phyloP scores from a whole-genome alignment of 164 flowering plant species.

The Paratinospora sagittata region DNA sequence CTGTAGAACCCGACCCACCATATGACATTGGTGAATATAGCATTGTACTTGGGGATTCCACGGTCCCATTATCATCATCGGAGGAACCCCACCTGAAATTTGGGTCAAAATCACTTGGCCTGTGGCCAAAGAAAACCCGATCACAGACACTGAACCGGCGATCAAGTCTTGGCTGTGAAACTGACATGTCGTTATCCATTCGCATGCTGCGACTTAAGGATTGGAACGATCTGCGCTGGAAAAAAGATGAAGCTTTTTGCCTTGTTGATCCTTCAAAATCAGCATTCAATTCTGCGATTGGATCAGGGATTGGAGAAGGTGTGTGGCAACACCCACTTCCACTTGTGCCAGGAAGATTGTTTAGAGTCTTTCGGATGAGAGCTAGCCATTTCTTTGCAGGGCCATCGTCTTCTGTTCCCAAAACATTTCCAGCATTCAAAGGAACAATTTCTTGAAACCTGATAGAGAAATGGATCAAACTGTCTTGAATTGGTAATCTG shows the following conservation, averaged over 20 bases:
- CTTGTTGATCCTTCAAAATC: slow-evolving; percentile 58
- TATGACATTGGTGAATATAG: slow-evolving; percentile 33
- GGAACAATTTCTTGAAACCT: slow-evolving; percentile 43
- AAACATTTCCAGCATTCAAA: slow-evolving; percentile 34
- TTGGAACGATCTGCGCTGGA: slow-evolving; percentile 47
- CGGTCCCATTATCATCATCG: slow-evolving; percentile 37
- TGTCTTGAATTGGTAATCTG: slow-evolving; percentile 1
- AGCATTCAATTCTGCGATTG: slow-evolving; percentile 28
- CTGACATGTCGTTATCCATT: slow-evolving; percentile 38
- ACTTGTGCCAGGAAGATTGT: slow-evolving; percentile 33
- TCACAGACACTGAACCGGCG: slow-evolving; percentile 48
- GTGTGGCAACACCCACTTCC: slow-evolving; percentile 28
- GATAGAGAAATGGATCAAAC: slow-evolving; percentile 1
- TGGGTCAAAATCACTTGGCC: slow-evolving; percentile 39
- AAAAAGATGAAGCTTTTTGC: slow-evolving; percentile 53
- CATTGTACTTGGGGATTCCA: slow-evolving; percentile 37
- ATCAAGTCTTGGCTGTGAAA: slow-evolving; percentile 36
- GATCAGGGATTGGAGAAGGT: slow-evolving; percentile 33
- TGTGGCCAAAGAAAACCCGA: slow-evolving; percentile 36
- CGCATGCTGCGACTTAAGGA: slow-evolving; percentile 37
- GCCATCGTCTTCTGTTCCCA: slow-evolving; percentile 36
- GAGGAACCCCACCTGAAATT: slow-evolving; percentile 36
- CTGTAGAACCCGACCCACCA: slow-evolving; percentile 27
- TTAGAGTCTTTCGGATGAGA: slow-evolving; percentile 27
- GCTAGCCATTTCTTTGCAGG: slow-evolving; percentile 38